A percentile compares a stretch with the other conserved stretches of the same genome.
These are phyloP conservation scores for Musa beccarii DNA, from an alignment of 176 grass and related monocot genomes.

Conservation along the genomic window DNA sequence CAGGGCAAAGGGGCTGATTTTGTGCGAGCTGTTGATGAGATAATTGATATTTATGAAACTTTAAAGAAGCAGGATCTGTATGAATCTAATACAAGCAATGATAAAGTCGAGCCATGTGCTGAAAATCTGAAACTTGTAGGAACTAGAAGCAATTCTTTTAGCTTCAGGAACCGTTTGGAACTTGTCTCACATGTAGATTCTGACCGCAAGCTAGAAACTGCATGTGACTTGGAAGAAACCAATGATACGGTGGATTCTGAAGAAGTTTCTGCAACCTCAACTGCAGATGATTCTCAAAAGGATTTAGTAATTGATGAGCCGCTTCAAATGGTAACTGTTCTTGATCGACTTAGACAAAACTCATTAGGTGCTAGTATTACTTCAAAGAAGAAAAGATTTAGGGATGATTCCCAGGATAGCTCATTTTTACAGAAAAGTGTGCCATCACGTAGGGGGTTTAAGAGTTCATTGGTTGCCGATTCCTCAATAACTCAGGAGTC, in stretches of 20 bases:
- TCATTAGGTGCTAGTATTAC: conserved; percentile 40
- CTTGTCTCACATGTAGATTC: conserved; percentile 24
- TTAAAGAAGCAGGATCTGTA: conserved; percentile 44
- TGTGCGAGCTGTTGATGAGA: conserved; percentile 86
- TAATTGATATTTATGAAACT: conserved; percentile 78
- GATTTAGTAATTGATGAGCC: conserved; percentile 43
- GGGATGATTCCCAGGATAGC: conserved; percentile 26
- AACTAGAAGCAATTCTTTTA: conserved; percentile 30
- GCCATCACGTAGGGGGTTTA: conserved; percentile 15
- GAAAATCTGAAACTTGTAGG: conserved; percentile 23
- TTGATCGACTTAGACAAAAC: conserved; percentile 54
- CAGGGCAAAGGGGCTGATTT: conserved; percentile 95
- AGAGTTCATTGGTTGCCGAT: conserved; percentile 40
- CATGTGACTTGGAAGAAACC: conserved; percentile 26
- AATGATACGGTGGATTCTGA: conserved; percentile 22
- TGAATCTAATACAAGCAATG: conserved; percentile 20
- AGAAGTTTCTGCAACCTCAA: conserved; percentile 21
- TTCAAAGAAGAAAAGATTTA: conserved; percentile 42
- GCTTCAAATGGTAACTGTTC: conserved; percentile 52
- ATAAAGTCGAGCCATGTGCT: conserved; percentile 25
- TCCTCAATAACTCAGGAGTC: conserved; percentile 15
- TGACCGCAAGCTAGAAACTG: conserved; percentile 26
- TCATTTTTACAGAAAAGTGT: conserved; percentile 22
- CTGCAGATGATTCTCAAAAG: conserved; percentile 26
- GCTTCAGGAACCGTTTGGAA: conserved; percentile 15